phyloP scores from a whole-genome alignment of 2,329 filamentous ascomycete genomes.

The Davidsoniella eucalypti region DNA sequence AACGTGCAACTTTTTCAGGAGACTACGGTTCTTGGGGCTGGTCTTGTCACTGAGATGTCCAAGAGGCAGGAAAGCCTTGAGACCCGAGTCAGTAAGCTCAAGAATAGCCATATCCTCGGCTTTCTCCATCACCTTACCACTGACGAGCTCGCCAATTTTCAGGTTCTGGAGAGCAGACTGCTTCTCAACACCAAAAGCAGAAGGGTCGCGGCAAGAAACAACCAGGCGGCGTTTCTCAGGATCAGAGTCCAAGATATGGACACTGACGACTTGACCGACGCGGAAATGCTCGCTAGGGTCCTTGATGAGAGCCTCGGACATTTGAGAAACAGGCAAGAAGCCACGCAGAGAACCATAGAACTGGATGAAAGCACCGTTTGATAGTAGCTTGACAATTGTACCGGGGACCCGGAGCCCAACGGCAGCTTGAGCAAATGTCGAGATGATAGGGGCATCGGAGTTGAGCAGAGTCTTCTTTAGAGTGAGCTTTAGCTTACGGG shows the following conservation, averaged over 20 bases:
- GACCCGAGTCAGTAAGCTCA: conserved; percentile 53
- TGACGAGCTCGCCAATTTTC: conserved; percentile 56
- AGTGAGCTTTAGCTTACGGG: conserved; percentile 68
- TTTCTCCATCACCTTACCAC: conserved; percentile 68
- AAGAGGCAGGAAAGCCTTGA: conserved; percentile 63
- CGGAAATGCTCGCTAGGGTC: conserved; percentile 83
- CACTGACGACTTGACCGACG: conserved; percentile 75
- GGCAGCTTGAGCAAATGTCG: conserved; percentile 55
- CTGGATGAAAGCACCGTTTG: conserved; percentile 71
- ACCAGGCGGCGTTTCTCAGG: conserved; percentile 53
- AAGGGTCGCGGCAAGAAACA: conserved; percentile 85
- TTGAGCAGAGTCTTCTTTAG: conserved; percentile 91
- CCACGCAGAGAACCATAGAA: conserved; percentile 76
- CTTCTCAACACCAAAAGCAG: conserved; percentile 56
- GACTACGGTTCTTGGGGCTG: conserved; percentile 56
- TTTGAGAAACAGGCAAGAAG: conserved; percentile 85
- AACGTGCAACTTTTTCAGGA: conserved; percentile 65
- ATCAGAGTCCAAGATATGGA: conserved; percentile 73
- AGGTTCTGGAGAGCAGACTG: conserved; percentile 63
- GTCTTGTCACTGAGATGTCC: conserved; percentile 79
- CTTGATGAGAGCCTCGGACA: conserved; percentile 93
- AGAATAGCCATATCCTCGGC: conserved; percentile 60
- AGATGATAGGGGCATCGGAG: conserved; percentile 66
- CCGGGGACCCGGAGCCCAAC: conserved; percentile 68
- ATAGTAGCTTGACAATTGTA: conserved; percentile 67